Conservation (phyloP, 1,284 basidiomycete genomes). For the Irpex sp. region DNA sequence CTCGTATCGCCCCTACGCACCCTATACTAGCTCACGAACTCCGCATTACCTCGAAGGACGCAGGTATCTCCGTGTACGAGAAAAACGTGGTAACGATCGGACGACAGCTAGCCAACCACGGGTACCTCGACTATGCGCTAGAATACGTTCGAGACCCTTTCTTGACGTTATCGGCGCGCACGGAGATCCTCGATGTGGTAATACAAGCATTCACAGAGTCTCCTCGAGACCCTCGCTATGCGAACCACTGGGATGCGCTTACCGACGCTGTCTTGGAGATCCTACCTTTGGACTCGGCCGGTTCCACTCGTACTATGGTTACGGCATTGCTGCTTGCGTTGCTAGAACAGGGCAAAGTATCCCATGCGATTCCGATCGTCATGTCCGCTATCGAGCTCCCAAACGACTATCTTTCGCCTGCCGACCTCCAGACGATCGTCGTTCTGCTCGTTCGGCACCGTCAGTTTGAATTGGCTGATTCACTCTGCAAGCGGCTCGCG, state of each 20-base stretch:
- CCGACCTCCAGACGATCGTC: not conserved
- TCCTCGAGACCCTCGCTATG: not conserved
- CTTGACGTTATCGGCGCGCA: not conserved
- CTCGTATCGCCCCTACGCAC: not conserved
- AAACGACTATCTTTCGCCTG: not conserved
- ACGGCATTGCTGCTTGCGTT: not conserved
- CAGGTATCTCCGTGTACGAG: not conserved
- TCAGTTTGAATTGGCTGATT: not conserved
- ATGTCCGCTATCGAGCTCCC: not conserved
- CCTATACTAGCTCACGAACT: not conserved
- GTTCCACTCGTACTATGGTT: not conserved
- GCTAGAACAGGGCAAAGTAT: not conserved
- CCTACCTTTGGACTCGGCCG: not conserved
- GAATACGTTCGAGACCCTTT: not conserved
- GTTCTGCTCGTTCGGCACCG: slow-evolving; percentile 1
- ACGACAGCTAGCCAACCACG: not conserved
- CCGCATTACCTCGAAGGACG: not conserved
- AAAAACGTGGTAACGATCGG: not conserved
- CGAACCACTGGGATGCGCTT: not conserved
- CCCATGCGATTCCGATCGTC: not conserved
- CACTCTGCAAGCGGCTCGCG: not conserved
- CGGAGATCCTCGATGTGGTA: slow-evolving; percentile 3
- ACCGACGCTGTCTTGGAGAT: not conserved
- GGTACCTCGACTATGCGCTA: slow-evolving; percentile 4
- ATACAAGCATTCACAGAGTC: not conserved